Conservation (phyloP, 2,329 filamentous ascomycete genomes). For the Magnaporthales sp. region DNA sequence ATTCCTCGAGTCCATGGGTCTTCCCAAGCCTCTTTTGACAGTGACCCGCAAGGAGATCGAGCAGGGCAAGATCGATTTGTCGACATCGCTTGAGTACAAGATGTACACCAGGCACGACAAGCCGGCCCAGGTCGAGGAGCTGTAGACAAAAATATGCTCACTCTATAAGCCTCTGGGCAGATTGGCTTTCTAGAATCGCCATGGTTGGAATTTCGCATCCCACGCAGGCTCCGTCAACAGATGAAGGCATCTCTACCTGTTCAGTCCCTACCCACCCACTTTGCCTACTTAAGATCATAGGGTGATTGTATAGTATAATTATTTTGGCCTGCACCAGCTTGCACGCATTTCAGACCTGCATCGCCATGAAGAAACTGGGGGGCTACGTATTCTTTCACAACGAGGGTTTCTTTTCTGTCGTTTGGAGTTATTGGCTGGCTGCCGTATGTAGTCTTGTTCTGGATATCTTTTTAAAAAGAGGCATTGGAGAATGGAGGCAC, state of each 20-base stretch:
- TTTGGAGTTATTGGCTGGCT: neutral
- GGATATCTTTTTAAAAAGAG: neutral
- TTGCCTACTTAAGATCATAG: neutral
- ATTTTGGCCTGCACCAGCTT: neutral
- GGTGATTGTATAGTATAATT: neutral
- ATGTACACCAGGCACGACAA: slow-evolving; percentile 54
- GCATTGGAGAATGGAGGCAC: neutral
- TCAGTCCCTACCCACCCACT: neutral
- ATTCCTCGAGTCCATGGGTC: slow-evolving; percentile 57
- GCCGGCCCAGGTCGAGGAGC: slow-evolving; percentile 20
- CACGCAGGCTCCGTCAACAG: no score
- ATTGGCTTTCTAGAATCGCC: no score
- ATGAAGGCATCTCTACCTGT: neutral
- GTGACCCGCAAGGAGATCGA: slow-evolving; percentile 53
- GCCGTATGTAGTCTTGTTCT: neutral
- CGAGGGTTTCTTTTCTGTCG: neutral
- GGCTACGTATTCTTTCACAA: neutral
- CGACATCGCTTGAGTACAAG: slow-evolving; percentile 48
- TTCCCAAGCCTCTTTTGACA: slow-evolving; percentile 50
- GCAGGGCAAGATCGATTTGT: slow-evolving; percentile 48
- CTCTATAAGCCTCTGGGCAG: no score
- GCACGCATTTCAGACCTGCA: neutral
- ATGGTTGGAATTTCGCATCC: no score
- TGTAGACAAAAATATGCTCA: neutral
- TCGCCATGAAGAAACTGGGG: neutral